Conservation (phyloP, 192 early-diverging fungal genomes). For the Gryganskiella cystojenkinii region DNA sequence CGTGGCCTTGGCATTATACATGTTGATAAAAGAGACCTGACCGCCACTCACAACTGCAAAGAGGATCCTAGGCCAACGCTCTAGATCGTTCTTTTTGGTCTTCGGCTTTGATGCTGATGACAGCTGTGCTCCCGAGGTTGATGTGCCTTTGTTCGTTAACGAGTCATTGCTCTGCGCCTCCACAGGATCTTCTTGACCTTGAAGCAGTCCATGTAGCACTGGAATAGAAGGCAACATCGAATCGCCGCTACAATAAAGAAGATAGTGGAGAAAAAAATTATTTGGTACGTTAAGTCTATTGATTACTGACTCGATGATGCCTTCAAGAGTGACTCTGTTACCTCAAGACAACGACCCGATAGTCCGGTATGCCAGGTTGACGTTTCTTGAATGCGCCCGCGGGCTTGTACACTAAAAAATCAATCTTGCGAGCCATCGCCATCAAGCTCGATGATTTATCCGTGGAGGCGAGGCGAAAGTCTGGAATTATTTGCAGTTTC, state of each 20-base stretch:
- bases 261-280: neutral
- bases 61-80: conserved; percentile 35
- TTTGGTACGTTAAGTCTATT: neutral
- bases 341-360: conserved; percentile 54
- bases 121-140: neutral
- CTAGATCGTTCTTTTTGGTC: conserved; percentile 11
- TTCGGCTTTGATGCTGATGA: neutral
- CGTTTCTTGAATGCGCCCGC: conserved; percentile 56
- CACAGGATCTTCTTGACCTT: conserved; percentile 2
- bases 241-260: neutral
- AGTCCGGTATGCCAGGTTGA: conserved; percentile 58
- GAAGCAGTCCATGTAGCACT: neutral
- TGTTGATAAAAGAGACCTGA: conserved; percentile 38
- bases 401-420: conserved; percentile 61
- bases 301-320: too few relatives aligned
- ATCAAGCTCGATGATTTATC: neutral
- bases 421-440: conserved; percentile 9
- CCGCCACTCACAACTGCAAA: conserved; percentile 45
- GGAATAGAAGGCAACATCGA: neutral
- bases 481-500: conserved; percentile 49
- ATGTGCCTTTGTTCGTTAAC: neutral
- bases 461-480: conserved; percentile 2
- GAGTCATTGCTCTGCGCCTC: neutral
- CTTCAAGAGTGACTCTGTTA: conserved; percentile 2
- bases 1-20: conserved; percentile 16